Evolutionary conservation across 257 asterid species (phyloP).

Genomic region (Linderniella brevidens): DNA sequence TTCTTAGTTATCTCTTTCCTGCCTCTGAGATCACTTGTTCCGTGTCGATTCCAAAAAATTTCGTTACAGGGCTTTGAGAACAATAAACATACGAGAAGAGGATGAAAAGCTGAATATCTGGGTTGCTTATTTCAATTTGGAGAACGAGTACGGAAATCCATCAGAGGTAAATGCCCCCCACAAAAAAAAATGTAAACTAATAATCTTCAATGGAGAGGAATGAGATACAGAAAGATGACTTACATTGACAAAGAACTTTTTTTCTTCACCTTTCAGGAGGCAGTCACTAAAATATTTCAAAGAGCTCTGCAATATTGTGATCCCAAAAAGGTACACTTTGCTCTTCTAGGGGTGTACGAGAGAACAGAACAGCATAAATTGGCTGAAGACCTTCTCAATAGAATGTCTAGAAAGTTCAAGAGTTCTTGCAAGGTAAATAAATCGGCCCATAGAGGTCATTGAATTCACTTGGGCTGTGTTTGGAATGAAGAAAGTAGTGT

Average conservation of each 20-base stretch:
- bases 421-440: constrained; percentile 65
- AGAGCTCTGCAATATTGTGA: constrained; percentile 82
- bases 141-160: constrained; percentile 77
- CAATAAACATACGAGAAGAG: constrained; percentile 77
- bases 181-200: too few relatives aligned
- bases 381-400: constrained; percentile 59
- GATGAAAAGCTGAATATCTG: constrained; percentile 83
- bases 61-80: constrained; percentile 64
- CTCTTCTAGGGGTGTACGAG: constrained; percentile 69
- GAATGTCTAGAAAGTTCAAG: constrained; percentile 74
- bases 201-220: too few relatives aligned
- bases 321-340: constrained; percentile 72
- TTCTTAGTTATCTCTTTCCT: too few relatives aligned
- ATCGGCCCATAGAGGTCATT: background rate
- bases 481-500: too few relatives aligned
- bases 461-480: too few relatives aligned
- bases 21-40: too few relatives aligned
- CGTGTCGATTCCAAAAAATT: background rate
- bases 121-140: constrained; percentile 90
- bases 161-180: too few relatives aligned
- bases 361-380: constrained; percentile 54
- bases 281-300: constrained; percentile 56
- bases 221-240: background rate
- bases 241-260: background rate
- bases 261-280: constrained; percentile 34